phyloP scores from a whole-genome alignment of 2,329 filamentous ascomycete genomes.

The Pseudogymnoascus sp. region DNA sequence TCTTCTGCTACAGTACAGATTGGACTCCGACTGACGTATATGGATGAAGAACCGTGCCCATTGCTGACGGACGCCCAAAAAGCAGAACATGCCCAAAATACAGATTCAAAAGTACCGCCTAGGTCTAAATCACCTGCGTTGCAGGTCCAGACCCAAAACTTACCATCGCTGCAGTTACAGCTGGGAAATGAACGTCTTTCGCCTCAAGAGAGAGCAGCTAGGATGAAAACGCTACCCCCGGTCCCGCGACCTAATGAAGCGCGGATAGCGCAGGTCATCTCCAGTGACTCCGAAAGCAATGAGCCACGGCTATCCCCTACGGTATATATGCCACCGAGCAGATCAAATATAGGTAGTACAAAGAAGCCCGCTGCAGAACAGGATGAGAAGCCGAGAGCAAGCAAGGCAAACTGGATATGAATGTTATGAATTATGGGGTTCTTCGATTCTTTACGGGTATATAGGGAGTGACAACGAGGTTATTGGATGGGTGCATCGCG shows the following conservation, averaged over 20 bases:
- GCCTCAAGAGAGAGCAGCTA: slow-evolving; percentile 26
- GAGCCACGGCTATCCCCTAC: not conserved
- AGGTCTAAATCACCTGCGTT: not conserved
- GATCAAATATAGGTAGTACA: not conserved
- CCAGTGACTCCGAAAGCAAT: slow-evolving; percentile 16
- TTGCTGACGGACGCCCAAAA: slow-evolving; percentile 26
- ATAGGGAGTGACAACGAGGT: not conserved
- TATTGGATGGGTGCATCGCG: not conserved
- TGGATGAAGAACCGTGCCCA: slow-evolving; percentile 19
- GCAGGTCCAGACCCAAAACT: slow-evolving; percentile 18
- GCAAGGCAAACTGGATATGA: slow-evolving; percentile 1
- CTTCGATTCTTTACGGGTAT: not conserved
- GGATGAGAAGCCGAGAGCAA: not conserved
- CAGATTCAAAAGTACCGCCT: slow-evolving; percentile 11
- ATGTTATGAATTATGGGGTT: not conserved
- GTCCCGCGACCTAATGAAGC: not conserved
- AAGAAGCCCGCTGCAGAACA: not conserved
- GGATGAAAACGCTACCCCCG: slow-evolving; percentile 31
- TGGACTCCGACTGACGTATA: slow-evolving; percentile 56
- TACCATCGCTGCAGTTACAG: slow-evolving; percentile 13
- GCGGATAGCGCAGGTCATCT: slow-evolving; percentile 27
- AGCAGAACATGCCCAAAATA: slow-evolving; percentile 20
- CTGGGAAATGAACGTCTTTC: slow-evolving; percentile 20
- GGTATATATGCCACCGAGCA: not conserved
- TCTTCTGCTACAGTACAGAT: slow-evolving; percentile 66